Conservation (phyloP, 352 stramenopile genomes). For the Phytophthora citrophthora region DNA sequence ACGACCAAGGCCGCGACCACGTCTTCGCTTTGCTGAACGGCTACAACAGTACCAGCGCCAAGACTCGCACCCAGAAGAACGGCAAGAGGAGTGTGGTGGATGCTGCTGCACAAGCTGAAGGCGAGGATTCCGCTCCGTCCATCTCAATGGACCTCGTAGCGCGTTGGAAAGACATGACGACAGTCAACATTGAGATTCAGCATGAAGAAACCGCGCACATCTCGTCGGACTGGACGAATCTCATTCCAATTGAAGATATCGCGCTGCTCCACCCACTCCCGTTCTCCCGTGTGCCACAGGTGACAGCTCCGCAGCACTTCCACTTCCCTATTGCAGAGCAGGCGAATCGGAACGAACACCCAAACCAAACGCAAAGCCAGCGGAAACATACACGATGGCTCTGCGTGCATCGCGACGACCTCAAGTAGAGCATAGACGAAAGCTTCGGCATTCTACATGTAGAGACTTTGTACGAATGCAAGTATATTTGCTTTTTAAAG, state of each 20-base stretch:
- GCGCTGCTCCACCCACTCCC: constrained; percentile 61
- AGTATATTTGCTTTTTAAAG: constrained; percentile 2
- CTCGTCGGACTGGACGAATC: constrained; percentile 15
- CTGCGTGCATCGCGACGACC: constrained; percentile 31
- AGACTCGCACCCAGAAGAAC: constrained; percentile 21
- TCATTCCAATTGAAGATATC: constrained; percentile 64
- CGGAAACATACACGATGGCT: constrained; percentile 50
- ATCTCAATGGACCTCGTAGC: constrained; percentile 79
- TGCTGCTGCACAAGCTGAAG: constrained; percentile 6
- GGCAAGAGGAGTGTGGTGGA: constrained; percentile 21
- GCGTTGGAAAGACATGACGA: constrained; percentile 70
- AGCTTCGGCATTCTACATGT: neutral
- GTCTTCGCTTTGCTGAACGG: constrained; percentile 68
- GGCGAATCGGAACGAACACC: constrained; percentile 28
- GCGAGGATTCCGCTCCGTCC: constrained; percentile 9
- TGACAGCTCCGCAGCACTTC: constrained; percentile 47
- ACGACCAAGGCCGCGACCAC: constrained; percentile 99
- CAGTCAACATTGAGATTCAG: constrained; percentile 80
- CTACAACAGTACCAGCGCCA: constrained; percentile 25
- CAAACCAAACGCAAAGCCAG: constrained; percentile 27
- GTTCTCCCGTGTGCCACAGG: constrained; percentile 75
- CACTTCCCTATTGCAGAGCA: constrained; percentile 63
- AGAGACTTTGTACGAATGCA: neutral
- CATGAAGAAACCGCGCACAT: constrained; percentile 50
- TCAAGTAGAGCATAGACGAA: constrained; percentile 21